Evolutionary conservation across 441 rosid species (phyloP).

Genomic region (Macaranga tanarius): DNA sequence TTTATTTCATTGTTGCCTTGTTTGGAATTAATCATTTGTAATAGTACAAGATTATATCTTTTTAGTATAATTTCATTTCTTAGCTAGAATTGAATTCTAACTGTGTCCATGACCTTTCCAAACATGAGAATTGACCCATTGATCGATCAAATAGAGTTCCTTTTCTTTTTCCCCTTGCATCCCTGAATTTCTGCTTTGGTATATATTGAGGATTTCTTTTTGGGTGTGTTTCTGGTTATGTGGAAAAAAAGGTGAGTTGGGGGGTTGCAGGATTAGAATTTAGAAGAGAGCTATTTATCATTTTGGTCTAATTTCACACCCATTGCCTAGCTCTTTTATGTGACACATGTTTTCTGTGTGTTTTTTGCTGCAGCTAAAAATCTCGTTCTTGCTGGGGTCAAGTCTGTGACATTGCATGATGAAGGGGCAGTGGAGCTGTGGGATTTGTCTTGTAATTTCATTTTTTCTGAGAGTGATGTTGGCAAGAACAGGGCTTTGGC

Average conservation of each 20-base stretch:
- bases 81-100: too few species aligned
- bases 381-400: slow-evolving; percentile 90
- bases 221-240: neutral
- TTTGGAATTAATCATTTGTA: too few species aligned
- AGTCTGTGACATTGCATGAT: slow-evolving; percentile 88
- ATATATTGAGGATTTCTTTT: too few species aligned
- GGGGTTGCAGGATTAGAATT: neutral
- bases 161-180: too few species aligned
- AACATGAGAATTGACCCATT: too few species aligned
- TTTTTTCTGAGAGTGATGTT: slow-evolving; percentile 71
- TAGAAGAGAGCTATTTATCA: neutral
- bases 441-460: slow-evolving; percentile 82
- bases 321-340: neutral
- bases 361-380: slow-evolving; percentile 66
- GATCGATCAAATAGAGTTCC: too few species aligned
- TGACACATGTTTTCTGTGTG: neutral
- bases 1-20: too few species aligned
- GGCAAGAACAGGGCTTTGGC: slow-evolving; percentile 90
- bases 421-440: slow-evolving; percentile 74
- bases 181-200: neutral
- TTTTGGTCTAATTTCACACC: neutral
- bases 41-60: too few species aligned
- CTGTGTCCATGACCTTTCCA: too few species aligned
- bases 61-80: too few species aligned
- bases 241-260: neutral